Base-by-base conservation (phyloP, 352 stramenopile species). In the Phytophthora megakarya region DNA sequence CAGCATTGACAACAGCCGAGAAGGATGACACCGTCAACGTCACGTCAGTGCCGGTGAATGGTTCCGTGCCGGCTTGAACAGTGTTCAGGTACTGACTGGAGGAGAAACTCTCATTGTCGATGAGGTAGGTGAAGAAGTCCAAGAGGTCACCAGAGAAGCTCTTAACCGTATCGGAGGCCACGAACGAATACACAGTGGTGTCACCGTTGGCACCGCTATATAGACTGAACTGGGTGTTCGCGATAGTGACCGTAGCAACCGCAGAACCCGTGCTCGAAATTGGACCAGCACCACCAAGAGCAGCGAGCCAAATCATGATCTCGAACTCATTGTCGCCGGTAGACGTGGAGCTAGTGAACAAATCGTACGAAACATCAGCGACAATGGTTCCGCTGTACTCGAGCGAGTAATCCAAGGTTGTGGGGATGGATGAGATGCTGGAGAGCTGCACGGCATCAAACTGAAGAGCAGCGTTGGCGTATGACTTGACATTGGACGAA, bases 241-340 rank as follows among this genome's bases (percentile, higher is more conserved):
- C 70, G 8, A 75, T 57, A 4, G 70, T 70, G 4, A 52, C 53
- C 15, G 57, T 73, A 10, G 56, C 53, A 16, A 78, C 45, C 11
- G 66, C 56, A 10, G 52, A 67, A 13, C 68, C 68, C 32, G 68
- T 80, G 35, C 51, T 75, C 3, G 72, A 75, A 37, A 80, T 76
- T 2, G 72, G 67, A 0, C 61, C 61, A n/a, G 72, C 72, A 18
- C 66, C 73, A 30, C 67, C 70, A 12, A 75, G 22, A 8, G 66
- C 66, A 19, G 66, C 70, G 37, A 78, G 56, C 73, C 70, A 78
- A 40, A 81, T 72, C 73, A 81, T 81, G 56, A 81, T 78, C 57
- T 81, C 73, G 59, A 68, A 74, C 47, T 76, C 67, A 16, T 72
- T 68, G 26, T 50, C 38, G 9, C 66, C 73, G 30, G 26, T 43